A percentile compares a stretch with the other conserved stretches of the same genome.
phyloP scores from a whole-genome alignment of 1,284 basidiomycete genomes.

The Microstroma glucosiphilum region DNA sequence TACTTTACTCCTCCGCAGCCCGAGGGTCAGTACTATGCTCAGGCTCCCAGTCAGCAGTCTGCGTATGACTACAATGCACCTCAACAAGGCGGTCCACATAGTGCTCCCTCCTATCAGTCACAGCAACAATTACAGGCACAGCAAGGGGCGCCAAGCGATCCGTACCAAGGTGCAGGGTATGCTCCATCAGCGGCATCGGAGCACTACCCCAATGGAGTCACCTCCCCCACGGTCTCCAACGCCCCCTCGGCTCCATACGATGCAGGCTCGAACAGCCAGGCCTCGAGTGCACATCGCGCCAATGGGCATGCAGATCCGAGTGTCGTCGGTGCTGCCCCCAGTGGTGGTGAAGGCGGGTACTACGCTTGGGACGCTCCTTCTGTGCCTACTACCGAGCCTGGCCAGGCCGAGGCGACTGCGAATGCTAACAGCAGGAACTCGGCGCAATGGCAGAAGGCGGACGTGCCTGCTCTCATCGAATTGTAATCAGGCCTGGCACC shows the following conservation, averaged over 20 bases:
- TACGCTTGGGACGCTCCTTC: not conserved
- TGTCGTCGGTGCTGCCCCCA: not conserved
- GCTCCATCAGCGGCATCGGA: not conserved
- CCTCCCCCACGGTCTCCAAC: not conserved
- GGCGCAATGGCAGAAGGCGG: not conserved
- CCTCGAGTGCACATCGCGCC: not conserved
- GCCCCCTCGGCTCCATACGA: not conserved
- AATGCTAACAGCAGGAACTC: not conserved
- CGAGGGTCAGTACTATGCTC: not conserved
- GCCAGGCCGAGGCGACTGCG: not conserved
- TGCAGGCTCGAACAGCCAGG: not conserved
- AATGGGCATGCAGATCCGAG: not conserved
- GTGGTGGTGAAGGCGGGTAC: not conserved
- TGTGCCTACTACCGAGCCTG: not conserved
- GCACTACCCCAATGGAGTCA: not conserved
- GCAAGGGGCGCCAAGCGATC: not conserved
- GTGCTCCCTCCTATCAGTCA: not conserved
- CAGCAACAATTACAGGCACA: not conserved
- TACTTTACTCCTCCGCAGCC: not conserved
- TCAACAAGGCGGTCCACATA: not conserved
- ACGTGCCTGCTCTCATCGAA: constrained; percentile 3
- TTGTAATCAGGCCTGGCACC: not conserved
- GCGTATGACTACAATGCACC: not conserved
- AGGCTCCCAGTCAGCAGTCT: not conserved
- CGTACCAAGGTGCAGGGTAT: not conserved